These are phyloP conservation scores for Pilaira anomala DNA, from an alignment of 192 early-diverging fungal species.

Conservation along the genomic window DNA sequence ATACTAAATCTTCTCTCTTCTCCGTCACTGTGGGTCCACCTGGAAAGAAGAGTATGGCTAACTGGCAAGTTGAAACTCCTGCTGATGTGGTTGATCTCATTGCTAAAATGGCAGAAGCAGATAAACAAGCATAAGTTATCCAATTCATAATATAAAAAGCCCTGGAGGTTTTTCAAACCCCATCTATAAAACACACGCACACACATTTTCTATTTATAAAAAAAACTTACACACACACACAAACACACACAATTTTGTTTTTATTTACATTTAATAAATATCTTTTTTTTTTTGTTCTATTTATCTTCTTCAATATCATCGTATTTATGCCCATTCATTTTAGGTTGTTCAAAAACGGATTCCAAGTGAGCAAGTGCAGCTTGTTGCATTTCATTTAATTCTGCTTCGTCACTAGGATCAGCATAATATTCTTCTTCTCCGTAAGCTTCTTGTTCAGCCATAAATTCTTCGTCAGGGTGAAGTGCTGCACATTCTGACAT, in stretches of 20 bases:
- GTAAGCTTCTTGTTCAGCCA: constrained; percentile 41
- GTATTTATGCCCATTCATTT: constrained; percentile 11
- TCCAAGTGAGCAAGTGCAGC: constrained; percentile 38
- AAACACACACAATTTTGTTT: too few relatives aligned
- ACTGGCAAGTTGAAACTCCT: constrained; percentile 79
- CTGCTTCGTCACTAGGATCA: constrained; percentile 34
- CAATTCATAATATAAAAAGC: background rate
- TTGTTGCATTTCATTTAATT: constrained; percentile 39
- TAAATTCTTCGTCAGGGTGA: constrained; percentile 60
- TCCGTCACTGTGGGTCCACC: constrained; percentile 81
- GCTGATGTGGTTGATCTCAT: constrained; percentile 56
- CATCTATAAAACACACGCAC: background rate
- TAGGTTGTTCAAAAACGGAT: constrained; percentile 25
- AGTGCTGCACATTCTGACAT: constrained; percentile 63
- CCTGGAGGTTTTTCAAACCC: too few relatives aligned
- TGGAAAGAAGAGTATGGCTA: constrained; percentile 86
- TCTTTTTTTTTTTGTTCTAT: constrained; percentile 1
- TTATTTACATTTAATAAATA: constrained; percentile 1
- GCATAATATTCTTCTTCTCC: constrained; percentile 35
- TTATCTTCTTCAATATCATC: background rate
- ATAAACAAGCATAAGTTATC: background rate
- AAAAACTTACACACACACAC: background rate
- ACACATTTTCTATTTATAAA: background rate
- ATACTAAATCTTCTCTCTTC: constrained; percentile 43
- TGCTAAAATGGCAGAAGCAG: background rate